A percentile compares a stretch with the other conserved stretches of the same genome.
Evolutionary conservation across 345 rosid species (phyloP).

Genomic region (Rhodamnia argentea): DNA sequence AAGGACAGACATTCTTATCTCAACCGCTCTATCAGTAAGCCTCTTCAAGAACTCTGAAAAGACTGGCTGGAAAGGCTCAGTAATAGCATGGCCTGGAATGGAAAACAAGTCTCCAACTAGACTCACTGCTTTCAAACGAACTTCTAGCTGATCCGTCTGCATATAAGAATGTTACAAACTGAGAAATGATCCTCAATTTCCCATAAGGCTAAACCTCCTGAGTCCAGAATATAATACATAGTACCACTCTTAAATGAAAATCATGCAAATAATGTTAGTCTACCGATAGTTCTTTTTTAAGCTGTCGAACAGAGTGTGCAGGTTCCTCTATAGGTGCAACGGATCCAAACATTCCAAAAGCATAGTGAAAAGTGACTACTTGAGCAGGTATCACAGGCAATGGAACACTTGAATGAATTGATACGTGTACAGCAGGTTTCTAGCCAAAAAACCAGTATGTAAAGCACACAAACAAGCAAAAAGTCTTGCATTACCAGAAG

Average conservation of each 20-base stretch:
- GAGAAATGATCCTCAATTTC: conserved; percentile 5
- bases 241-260: background rate
- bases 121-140: conserved; percentile 78
- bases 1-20: conserved; percentile 78
- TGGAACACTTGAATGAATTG: background rate
- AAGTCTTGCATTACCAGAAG: conserved; percentile 56
- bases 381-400: background rate
- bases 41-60: conserved; percentile 89
- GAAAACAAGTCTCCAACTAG: conserved; percentile 87
- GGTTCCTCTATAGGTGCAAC: background rate
- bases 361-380: background rate
- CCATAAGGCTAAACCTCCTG: background rate
- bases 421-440: background rate
- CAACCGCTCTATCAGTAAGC: conserved; percentile 85
- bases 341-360: background rate
- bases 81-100: conserved; percentile 49
- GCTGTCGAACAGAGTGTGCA: background rate
- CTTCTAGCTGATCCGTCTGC: conserved; percentile 88
- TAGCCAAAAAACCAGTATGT: background rate
- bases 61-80: conserved; percentile 70
- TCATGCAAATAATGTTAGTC: background rate
- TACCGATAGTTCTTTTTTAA: background rate
- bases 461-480: background rate
- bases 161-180: conserved; percentile 8
- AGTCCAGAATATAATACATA: background rate